Percentiles rank a stretch among this genome's conserved stretches.
Evolutionary conservation across 768 basidiomycete genomes (phyloP).

Genomic region (Rhizopogon vesiculosus): DNA sequence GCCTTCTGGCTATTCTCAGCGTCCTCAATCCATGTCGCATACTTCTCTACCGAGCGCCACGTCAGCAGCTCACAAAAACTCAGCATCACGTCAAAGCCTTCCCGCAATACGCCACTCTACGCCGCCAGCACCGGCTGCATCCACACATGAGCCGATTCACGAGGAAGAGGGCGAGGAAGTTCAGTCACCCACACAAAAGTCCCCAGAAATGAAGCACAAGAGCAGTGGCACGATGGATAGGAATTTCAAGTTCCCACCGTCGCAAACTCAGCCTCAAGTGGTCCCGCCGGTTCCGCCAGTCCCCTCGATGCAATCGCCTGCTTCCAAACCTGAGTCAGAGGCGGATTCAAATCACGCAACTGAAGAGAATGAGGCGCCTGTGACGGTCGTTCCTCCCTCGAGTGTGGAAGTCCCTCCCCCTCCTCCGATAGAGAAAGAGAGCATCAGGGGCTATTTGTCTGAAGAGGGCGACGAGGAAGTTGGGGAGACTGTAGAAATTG

Average conservation of each 20-base stretch:
- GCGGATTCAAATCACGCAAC: constrained; percentile 6
- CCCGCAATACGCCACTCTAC: constrained; percentile 48
- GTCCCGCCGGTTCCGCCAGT: constrained; percentile 5
- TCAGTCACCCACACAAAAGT: constrained; percentile 18
- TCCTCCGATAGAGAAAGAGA: constrained; percentile 74
- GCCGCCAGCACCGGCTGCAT: constrained; percentile 36
- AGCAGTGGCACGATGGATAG: constrained; percentile 75
- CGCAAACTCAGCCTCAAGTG: constrained; percentile 24
- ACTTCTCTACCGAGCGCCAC: constrained; percentile 46
- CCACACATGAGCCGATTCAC: constrained; percentile 35
- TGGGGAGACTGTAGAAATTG: constrained; percentile 75
- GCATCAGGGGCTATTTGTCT: constrained; percentile 30
- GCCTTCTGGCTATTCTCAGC: constrained; percentile 36
- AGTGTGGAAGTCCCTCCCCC: constrained; percentile 77
- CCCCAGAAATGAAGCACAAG: constrained; percentile 28
- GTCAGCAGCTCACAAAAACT: constrained; percentile 25
- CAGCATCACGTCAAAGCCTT: constrained; percentile 62
- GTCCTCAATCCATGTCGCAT: constrained; percentile 78
- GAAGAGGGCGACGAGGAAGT: constrained; percentile 69
- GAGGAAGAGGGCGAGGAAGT: constrained; percentile 31
- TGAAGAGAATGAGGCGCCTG: constrained; percentile 8
- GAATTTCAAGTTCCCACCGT: constrained; percentile 64
- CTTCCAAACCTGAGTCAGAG: not conserved
- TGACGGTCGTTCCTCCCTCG: constrained; percentile 48
- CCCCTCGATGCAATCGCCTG: constrained; percentile 15